Base-by-base conservation (phyloP, 352 stramenopile species). In the Phytopythium vexans region DNA sequence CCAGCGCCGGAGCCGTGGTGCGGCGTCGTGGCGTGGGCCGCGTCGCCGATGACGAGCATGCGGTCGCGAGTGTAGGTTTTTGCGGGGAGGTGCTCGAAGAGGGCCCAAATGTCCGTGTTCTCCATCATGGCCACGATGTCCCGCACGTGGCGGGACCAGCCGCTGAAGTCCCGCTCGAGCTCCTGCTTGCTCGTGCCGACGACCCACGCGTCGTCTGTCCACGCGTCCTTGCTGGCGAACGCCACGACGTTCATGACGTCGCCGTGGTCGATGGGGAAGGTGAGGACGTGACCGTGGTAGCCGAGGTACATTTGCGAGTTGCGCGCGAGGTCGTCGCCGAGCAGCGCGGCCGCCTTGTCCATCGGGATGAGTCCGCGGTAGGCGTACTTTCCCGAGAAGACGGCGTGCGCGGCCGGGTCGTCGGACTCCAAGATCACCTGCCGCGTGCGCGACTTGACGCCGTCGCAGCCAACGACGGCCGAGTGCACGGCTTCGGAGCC, bases 251-350 rank as follows among this genome's bases (percentile, higher is more conserved):
- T 72, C 64, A 72, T 72, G 55, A 68, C 41, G 41, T 64, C 54
- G 14, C 64, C 64, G 43, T 68, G 59, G 42, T 72, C 42, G 48
- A 68, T 68, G 39, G 64, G 64, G 52, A 72, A 72, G 11, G 64
- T 72, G 38, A 72, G 51, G 33, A 72, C 52, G 46, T 72, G 64
- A n/a, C 64, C 64, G 27, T 72, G 64, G 51, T 68, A 68, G 9
- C 64, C 64, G 6, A 72, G 67, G 59, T 72, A 72, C 59, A 72
- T 72, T 33, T 72, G 64, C n/a, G 59, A 68, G 40, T 72, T 72
- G 54, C 64, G 64, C 41, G 64, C 64, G 49, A 72, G 60, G 27
- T 72, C 51, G 40, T 72, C 64, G n/a, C 64, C 59, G 41, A 72
- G 40, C 10, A 56, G 47, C 47, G 59, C 64, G 32, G 55, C 54